A percentile compares a stretch with the other conserved stretches of the same genome.
Evolutionary conservation across 305 asterid genomes (phyloP).

Genomic region (Rubia peregrina): DNA sequence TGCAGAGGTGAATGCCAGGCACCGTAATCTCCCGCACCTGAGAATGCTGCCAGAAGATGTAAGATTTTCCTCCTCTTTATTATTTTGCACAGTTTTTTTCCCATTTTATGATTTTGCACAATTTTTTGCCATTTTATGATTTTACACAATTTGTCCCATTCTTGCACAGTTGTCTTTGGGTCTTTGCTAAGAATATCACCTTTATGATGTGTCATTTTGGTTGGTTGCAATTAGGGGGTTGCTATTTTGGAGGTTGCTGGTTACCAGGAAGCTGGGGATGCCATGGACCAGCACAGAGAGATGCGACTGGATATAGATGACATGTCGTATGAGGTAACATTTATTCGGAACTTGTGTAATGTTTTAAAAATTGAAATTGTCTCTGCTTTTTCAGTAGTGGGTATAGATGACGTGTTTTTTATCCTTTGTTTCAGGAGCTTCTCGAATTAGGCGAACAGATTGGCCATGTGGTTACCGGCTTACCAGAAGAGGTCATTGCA

Average conservation of each 20-base stretch:
- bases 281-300: slow-evolving; percentile 70
- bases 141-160: too few species aligned
- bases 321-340: slow-evolving; percentile 90
- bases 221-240: slow-evolving; percentile 48
- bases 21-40: slow-evolving; percentile 53
- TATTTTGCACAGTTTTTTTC: not conserved
- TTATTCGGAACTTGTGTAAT: slow-evolving; percentile 5
- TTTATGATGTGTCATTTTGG: slow-evolving; percentile 7
- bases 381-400: not conserved
- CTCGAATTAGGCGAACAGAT: slow-evolving; percentile 48
- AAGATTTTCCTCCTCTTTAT: slow-evolving; percentile 21
- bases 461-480: slow-evolving; percentile 43
- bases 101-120: slow-evolving; percentile 8
- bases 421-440: slow-evolving; percentile 35
- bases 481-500: slow-evolving; percentile 31
- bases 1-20: slow-evolving; percentile 46
- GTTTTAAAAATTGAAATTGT: slow-evolving; percentile 3
- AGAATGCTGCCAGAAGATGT: slow-evolving; percentile 68
- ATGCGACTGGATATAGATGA: slow-evolving; percentile 96
- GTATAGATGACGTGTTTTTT: not conserved
- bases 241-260: slow-evolving; percentile 74
- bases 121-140: not conserved
- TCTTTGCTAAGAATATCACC: not conserved
- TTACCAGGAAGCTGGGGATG: slow-evolving; percentile 49
- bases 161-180: not conserved